Conservation (phyloP, 108 stramenopile species). For the Discostella stelligeroides region DNA sequence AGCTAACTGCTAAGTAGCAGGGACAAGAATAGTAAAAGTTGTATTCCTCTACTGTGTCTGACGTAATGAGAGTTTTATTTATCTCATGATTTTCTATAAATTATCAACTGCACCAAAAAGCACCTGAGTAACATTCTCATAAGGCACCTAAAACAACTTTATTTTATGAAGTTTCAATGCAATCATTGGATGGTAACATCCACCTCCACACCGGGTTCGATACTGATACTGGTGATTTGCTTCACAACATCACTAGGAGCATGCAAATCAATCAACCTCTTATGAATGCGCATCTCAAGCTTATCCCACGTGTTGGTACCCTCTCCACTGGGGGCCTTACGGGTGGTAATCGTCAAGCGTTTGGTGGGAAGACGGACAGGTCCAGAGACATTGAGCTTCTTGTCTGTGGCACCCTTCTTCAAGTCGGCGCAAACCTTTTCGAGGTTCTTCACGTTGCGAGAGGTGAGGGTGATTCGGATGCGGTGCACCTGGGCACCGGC, state of each 20-base stretch:
- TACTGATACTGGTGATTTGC: constrained; percentile 97
- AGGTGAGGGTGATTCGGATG: constrained; percentile 99
- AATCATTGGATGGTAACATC: constrained; percentile 95
- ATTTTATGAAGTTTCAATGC: neutral
- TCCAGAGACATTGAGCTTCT: constrained; percentile 94
- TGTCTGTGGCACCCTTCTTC: constrained; percentile 93
- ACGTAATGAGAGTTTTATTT: no score
- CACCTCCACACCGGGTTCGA: constrained; percentile 99
- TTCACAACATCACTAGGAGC: constrained; percentile 96
- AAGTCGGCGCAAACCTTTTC: constrained; percentile 99
- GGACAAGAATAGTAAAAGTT: no score
- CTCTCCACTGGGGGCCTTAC: constrained; percentile 99
- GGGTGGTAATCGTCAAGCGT: constrained; percentile 95
- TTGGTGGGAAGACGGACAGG: constrained; percentile 99
- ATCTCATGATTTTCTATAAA: no score
- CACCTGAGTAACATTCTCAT: no score
- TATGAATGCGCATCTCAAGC: constrained; percentile 99
- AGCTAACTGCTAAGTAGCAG: no score
- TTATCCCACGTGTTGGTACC: constrained; percentile 99
- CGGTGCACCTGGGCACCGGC: constrained; percentile 86
- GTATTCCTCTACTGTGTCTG: no score
- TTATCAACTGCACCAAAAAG: no score
- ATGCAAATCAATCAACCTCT: constrained; percentile 98
- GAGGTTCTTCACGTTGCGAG: constrained; percentile 96
- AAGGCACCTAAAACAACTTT: no score